Evolutionary conservation across 148 eudicot species (phyloP), one percentile per base, ranked within the genome.

Genomic region (Salicornia ramosissima): DNA sequence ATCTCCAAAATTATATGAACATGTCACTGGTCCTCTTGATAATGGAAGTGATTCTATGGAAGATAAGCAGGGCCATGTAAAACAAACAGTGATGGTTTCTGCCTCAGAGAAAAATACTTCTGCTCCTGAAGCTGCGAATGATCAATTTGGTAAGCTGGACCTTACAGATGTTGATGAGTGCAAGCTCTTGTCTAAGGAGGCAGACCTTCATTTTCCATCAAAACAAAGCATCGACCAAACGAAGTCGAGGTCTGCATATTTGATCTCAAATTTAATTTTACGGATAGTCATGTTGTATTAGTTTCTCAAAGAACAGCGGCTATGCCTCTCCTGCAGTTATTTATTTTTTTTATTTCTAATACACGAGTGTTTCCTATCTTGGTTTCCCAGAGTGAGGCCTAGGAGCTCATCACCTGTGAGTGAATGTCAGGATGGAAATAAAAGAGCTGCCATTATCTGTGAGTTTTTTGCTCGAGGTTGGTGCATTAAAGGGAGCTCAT

Each of bases 401-500:
- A 86, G 93, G 84, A 83, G 81, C 70, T 68, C 68, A 70, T 82
- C 92, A 66, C 80, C 92, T 49, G 75, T 39, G 56, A 68, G 62
- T 16, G 89, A 79, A 64, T 43, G 54, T 33, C 81, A 73, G 65
- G 77, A 69, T 63, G 78, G 65, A 71, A 90, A 67, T 71, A 90
- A 93, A 80, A 83, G 87, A 69, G 77, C 83, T 24, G 88, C 85
- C 52, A 61, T 87, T 57, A 46, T 82, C 49, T 93, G 98, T 61
- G 86, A 88, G 24, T 93, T 77, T 79, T 89, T 84, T 79, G 85
- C 88, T 26, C 85, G 87, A 78, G 98, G 96, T 71, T 93, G 98
- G 98, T 93, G 98, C 80, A 87, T 93, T 64, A 93, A 82, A 82
- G 98, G 96, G 72, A 83, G 79, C 72, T 80, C 89, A 22, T 93